Conservation (phyloP, 257 asterid genomes). For the Solanum tacnaense region DNA sequence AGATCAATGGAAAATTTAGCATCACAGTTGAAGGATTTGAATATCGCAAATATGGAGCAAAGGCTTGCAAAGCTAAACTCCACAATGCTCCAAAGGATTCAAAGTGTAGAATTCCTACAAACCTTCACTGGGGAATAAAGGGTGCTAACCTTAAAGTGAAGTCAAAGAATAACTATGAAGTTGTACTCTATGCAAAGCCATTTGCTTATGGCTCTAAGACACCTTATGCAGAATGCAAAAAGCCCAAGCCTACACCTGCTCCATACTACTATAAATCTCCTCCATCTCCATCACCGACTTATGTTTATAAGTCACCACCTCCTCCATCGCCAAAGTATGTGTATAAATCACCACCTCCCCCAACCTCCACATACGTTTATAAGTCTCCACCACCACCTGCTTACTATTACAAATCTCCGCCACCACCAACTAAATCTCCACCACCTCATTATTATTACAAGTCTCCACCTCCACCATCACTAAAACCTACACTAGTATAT, state of each 20-base stretch:
- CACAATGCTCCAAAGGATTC: slow-evolving; percentile 44
- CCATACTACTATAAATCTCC: background rate
- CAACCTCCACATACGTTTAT: too few relatives aligned
- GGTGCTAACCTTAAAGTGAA: slow-evolving; percentile 49
- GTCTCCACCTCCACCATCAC: background rate
- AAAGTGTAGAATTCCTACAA: slow-evolving; percentile 39
- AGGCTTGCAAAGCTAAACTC: background rate
- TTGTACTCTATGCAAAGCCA: slow-evolving; percentile 49
- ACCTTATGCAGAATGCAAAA: slow-evolving; percentile 29
- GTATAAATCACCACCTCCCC: too few relatives aligned
- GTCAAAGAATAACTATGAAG: slow-evolving; percentile 44
- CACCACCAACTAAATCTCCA: too few relatives aligned
- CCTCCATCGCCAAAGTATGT: too few relatives aligned
- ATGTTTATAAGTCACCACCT: too few relatives aligned
- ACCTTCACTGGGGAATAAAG: slow-evolving; percentile 36
- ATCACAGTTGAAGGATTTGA: slow-evolving; percentile 22
- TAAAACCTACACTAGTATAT: background rate
- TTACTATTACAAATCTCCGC: too few relatives aligned
- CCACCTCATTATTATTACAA: too few relatives aligned
- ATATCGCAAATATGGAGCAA: background rate
- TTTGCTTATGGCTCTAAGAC: slow-evolving; percentile 62
- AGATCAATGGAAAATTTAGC: slow-evolving; percentile 53
- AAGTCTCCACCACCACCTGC: too few relatives aligned
- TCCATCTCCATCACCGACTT: too few relatives aligned
- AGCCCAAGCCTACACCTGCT: slow-evolving; percentile 30